Conservation (phyloP, 176 grass and related monocot species). For the Ampelocalamus luodianensis region DNA sequence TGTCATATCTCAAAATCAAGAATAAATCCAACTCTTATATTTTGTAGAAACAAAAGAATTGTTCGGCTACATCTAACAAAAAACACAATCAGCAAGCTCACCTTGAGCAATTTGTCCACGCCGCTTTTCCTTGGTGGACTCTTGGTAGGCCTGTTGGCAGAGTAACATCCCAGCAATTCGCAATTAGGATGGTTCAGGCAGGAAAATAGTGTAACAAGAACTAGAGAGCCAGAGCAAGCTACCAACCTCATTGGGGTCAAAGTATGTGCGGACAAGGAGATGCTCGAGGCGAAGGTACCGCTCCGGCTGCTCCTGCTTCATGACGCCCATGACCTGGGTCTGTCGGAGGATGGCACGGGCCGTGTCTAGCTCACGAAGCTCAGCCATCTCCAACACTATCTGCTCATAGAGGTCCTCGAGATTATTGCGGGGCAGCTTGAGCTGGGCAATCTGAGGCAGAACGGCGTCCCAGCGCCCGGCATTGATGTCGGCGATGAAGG, state of each 20-base stretch:
- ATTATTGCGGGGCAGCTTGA: slow-evolving; percentile 89
- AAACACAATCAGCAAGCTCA: slow-evolving; percentile 45
- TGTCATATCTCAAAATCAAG: slow-evolving; percentile 29
- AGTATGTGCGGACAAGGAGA: slow-evolving; percentile 91
- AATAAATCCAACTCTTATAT: background rate
- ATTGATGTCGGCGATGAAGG: slow-evolving; percentile 80
- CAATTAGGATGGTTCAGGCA: slow-evolving; percentile 18
- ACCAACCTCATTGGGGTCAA: slow-evolving; percentile 86
- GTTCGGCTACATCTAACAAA: background rate
- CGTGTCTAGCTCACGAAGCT: slow-evolving; percentile 91
- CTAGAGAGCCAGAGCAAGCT: background rate
- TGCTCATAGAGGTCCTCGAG: slow-evolving; percentile 98
- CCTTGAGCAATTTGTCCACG: slow-evolving; percentile 92
- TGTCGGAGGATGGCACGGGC: slow-evolving; percentile 91
- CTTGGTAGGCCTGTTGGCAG: slow-evolving; percentile 79
- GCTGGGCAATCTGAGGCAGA: slow-evolving; percentile 87
- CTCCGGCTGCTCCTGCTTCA: slow-evolving; percentile 99
- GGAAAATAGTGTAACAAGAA: slow-evolving; percentile 17
- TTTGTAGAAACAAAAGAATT: background rate
- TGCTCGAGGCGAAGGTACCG: slow-evolving; percentile 95
- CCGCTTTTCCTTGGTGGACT: slow-evolving; percentile 96
- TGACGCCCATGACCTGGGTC: slow-evolving; percentile 96
- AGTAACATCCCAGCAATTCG: slow-evolving; percentile 33
- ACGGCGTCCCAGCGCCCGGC: slow-evolving; percentile 91
- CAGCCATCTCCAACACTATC: slow-evolving; percentile 98